phyloP scores from a whole-genome alignment of 179 eudicot genomes.

The Spergularia azorica region DNA sequence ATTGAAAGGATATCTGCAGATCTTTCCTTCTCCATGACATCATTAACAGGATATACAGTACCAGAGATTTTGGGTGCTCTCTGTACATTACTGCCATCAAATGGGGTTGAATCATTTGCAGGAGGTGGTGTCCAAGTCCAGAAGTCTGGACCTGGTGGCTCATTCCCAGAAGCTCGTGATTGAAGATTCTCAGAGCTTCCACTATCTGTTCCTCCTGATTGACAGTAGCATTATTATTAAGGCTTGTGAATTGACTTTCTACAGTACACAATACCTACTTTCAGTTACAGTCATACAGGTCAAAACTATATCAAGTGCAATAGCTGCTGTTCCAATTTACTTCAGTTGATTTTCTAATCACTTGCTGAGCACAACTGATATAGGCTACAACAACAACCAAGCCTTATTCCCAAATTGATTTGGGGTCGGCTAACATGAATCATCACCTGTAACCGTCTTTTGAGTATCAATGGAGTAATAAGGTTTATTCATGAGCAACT shows the following conservation, averaged over 20 bases:
- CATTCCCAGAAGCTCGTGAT: constrained; percentile 33
- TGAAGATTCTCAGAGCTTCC: constrained; percentile 28
- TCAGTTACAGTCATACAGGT: background rate
- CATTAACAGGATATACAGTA: constrained; percentile 20
- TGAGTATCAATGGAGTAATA: no score
- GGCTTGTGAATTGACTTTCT: background rate
- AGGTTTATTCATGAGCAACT: no score
- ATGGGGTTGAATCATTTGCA: constrained; percentile 27
- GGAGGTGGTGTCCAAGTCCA: constrained; percentile 92
- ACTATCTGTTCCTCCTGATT: constrained; percentile 37
- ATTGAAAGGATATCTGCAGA: constrained; percentile 43
- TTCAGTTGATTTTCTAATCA: background rate
- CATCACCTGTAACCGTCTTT: no score
- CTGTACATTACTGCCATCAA: constrained; percentile 27
- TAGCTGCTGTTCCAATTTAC: background rate
- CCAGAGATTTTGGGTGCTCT: constrained; percentile 36
- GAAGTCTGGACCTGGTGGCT: constrained; percentile 79
- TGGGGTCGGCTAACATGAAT: no score
- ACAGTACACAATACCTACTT: background rate
- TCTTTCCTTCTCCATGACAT: constrained; percentile 64
- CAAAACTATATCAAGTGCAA: background rate
- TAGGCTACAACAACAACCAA: no score
- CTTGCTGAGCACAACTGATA: background rate
- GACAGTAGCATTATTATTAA: constrained; percentile 1
- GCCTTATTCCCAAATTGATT: no score